These are phyloP conservation scores for Penicillium olsonii DNA, from an alignment of 2,329 filamentous ascomycete species.

Conservation along the genomic window DNA sequence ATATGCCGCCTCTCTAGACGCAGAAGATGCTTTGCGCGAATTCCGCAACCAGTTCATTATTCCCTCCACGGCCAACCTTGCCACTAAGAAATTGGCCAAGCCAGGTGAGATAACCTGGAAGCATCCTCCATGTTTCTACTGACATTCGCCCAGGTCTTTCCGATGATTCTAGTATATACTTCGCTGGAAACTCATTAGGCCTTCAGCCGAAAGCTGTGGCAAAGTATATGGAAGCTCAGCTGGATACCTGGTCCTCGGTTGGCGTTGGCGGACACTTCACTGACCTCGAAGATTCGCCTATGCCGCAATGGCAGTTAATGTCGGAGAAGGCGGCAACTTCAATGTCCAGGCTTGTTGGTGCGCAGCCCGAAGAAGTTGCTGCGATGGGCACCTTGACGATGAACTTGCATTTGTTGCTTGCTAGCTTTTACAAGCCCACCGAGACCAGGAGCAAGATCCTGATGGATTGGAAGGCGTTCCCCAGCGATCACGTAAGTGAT, in stretches of 20 bases:
- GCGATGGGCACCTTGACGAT: slow-evolving; percentile 84
- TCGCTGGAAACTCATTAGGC: slow-evolving; percentile 86
- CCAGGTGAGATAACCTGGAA: slow-evolving; percentile 27
- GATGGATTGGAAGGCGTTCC: slow-evolving; percentile 84
- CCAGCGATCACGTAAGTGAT: slow-evolving; percentile 70
- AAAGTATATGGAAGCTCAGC: slow-evolving; percentile 67
- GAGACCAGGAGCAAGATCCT: slow-evolving; percentile 70
- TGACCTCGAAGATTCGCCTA: slow-evolving; percentile 64
- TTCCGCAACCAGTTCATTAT: slow-evolving; percentile 74
- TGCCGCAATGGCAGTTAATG: slow-evolving; percentile 74
- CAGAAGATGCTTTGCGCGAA: slow-evolving; percentile 59
- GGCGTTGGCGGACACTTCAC: slow-evolving; percentile 83
- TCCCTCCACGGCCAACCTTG: slow-evolving; percentile 72
- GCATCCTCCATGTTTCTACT: slow-evolving; percentile 3
- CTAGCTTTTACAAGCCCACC: slow-evolving; percentile 76
- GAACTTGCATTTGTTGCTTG: slow-evolving; percentile 78
- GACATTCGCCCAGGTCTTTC: slow-evolving; percentile 32
- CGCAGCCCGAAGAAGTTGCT: slow-evolving; percentile 70
- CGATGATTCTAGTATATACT: slow-evolving; percentile 61
- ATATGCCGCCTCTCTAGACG: slow-evolving; percentile 56
- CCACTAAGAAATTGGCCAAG: slow-evolving; percentile 59
- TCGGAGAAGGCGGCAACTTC: slow-evolving; percentile 71
- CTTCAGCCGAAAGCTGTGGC: slow-evolving; percentile 72
- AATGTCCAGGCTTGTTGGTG: slow-evolving; percentile 73
- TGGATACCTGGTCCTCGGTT: slow-evolving; percentile 79